Evolutionary conservation across 768 basidiomycete genomes (phyloP), one percentile per base, ranked within the genome.

Genomic region (Leccinellum albellum): DNA sequence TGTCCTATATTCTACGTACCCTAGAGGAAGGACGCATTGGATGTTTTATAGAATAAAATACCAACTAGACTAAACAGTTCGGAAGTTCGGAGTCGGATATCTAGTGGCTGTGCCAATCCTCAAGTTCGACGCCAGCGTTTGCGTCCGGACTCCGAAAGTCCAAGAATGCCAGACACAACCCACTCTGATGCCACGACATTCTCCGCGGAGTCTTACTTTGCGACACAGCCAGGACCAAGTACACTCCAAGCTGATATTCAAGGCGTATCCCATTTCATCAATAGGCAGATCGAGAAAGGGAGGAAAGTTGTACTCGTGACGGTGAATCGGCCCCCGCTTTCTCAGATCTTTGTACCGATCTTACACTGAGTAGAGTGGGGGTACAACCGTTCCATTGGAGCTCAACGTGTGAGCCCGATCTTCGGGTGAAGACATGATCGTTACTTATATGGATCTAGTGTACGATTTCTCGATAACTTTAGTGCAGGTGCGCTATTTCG

Each of bases 401-500:
- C 90, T 94, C 79, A 98, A 98, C 69, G 94, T 98, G 97, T 98
- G 81, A 86, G 95, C 79, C 53, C 28, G 50, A 35, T 54, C 50
- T 44, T 32, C 46, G 50, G 40, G 50, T 51, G 10, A 50, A 55
- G 48, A 29, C 55, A 37, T 45, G 55, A 52, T 49, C 56, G 3
- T 63, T 57, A 60, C 65, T 70, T 31, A 69, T 50, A 44, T 40
- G 51, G 29, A 28, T 63, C 67, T 51, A 99, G 96, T 64, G 97
- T 99, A 48, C 91, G 97, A 51, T 99, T 98, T 72, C 80, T 99
- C 28, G 96, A 98, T 71, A 98, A 99, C 77, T 98, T 98, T 74
- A 97, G 94, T 73, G 96, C 97, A 58, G 94, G 94, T 90, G 48
- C 59, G 87, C 68, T 32, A 3, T 17, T 20, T 24, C 17, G 15